Evolutionary conservation across 768 basidiomycete species (phyloP), one percentile per base, ranked within the genome.

Genomic region (Serendipita sp.): DNA sequence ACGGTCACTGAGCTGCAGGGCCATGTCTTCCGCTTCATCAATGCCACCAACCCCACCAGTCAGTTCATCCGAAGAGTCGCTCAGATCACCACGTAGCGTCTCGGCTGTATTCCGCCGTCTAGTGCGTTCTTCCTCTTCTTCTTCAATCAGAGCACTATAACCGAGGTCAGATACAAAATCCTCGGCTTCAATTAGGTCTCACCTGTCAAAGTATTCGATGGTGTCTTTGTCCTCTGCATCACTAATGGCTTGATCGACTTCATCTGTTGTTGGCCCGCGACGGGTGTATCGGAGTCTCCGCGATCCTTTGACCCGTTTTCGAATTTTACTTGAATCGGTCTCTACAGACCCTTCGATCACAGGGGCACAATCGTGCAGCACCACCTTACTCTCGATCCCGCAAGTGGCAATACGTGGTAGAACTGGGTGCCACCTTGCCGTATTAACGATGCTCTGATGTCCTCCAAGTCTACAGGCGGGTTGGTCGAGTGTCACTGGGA

Each of bases 391-490:
- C 72, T 92, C 90, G 24, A 92, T 80, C 2, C 89, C 90, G 3
- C 85, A 77, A 3, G 88, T 88, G 41, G 81, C 78, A 35, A 89
- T 75, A 64, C 85, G 79, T 2, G 86, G 79, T 46, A 85, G 76
- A 24, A 80, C 76, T 1, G 90, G 89, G 70, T 92, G 90, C 65
- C 89, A 82, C 30, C 86, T 73, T 2, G 81, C 77, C 0, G 83
- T 81, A 70, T 92, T 92, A 51, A 91, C 83, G 63, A 92, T 88
- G 1, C 88, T 89, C 45, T 79, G 75, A 71, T 91, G 88, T 3
- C 88, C 86, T 84, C 64, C 56, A 34, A 91, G 72, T 16, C 81
- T 78, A 67, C 78, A 83, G 16, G 82, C 73, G 3, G 88, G 89
- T 0, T 80, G 82, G 3, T 80, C 75, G n/a, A 91, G 75, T 56